Evolutionary conservation across 2,329 filamentous ascomycete species (phyloP).

Genomic region (Penicillium paneum): DNA sequence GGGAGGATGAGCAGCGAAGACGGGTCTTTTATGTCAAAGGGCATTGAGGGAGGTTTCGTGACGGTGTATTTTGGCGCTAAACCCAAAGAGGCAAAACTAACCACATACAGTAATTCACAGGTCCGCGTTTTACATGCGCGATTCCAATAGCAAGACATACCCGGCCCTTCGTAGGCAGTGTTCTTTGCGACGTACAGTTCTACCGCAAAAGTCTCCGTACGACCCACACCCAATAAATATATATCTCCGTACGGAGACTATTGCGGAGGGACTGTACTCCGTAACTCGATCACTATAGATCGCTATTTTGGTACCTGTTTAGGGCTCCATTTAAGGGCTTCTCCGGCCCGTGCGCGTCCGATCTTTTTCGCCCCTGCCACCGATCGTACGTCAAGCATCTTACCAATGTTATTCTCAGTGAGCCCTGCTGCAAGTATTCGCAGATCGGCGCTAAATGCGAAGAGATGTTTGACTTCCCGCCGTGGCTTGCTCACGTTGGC

Average conservation of each 20-base stretch:
- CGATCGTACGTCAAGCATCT: conserved; percentile 4
- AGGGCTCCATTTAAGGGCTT: conserved; percentile 28
- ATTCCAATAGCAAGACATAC: neutral
- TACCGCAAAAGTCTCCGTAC: no score
- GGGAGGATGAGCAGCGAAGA: no score
- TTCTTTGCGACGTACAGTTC: no score
- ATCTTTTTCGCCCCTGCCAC: conserved; percentile 22
- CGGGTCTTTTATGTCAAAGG: no score
- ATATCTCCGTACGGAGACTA: no score
- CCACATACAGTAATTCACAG: no score
- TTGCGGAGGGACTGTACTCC: no score
- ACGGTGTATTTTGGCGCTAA: no score
- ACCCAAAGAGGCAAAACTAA: no score
- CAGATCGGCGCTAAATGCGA: conserved; percentile 13
- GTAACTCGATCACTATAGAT: conserved; percentile 2
- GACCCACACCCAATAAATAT: no score
- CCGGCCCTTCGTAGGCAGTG: neutral
- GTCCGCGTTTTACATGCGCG: no score
- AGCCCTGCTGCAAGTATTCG: conserved; percentile 18
- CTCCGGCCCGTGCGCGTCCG: conserved; percentile 29
- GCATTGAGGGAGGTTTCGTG: no score
- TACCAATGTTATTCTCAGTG: conserved; percentile 28
- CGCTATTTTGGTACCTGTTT: conserved; percentile 5
- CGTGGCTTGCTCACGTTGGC: conserved; percentile 44
- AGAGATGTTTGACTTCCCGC: conserved; percentile 1